Base-by-base conservation (phyloP, 495 filamentous ascomycete species). In the Penicillium alfredii region DNA sequence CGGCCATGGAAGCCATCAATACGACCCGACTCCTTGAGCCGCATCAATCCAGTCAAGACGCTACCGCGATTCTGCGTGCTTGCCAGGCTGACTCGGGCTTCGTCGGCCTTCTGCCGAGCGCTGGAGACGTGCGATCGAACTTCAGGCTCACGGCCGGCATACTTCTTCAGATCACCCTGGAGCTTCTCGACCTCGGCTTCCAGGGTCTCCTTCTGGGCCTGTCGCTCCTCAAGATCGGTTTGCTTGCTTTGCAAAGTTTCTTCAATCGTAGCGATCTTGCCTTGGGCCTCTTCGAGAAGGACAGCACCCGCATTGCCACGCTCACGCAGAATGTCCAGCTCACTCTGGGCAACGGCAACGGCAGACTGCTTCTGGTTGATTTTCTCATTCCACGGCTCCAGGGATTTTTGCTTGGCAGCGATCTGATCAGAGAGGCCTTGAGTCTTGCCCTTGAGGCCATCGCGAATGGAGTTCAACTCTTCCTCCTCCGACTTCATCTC, bases 1-100 rank as follows among this genome's bases (percentile, higher is more conserved):
- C 93, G 79, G 11, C 90, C 90, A 51, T 97, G 88, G 67, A 98
- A 98, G 3, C 92, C 89, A 42, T 93, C 87, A 47, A 98, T 93
- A 50, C 92, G 80, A 17, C 92, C 92, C 21, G 92, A 96, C 49
- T 97, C 92, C 47, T 88, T 92, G 52, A 98, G 76, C 29, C 92
- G 80, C 83, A 94, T 94, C 22, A 98, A 66, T 3, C 88, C 88
- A 15, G 80, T 81, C 36, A 97, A 72, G 4, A 98, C 92, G 42
- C 89, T 94, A 40, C 92, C 89, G 40, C 90, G 87, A 11, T 83
- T 94, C 51, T 96, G 88, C 0, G 82, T 89, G 42, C 80, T 85
- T 2, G 88, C 83, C 23, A 97, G 67, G 56, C 82, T 95, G 22
- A 86, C 84, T 44, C 85, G 78, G 9, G 93, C 92, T 68, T 98